Percentiles rank a stretch among this genome's conserved stretches.
Conservation (phyloP, 441 rosid genomes). For the Erodium moschatum region DNA sequence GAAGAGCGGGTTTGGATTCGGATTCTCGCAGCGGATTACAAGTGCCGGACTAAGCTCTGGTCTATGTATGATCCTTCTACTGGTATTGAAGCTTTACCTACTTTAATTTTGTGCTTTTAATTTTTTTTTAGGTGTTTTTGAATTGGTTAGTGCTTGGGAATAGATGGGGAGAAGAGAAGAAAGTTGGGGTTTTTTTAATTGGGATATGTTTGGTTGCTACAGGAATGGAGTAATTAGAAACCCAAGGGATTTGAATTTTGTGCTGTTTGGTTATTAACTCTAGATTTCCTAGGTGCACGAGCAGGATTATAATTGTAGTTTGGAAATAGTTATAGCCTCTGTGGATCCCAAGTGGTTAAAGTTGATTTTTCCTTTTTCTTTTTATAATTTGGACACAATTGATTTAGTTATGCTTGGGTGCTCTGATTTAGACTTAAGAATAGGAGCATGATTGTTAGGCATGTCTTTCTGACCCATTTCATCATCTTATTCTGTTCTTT, state of each 20-base stretch:
- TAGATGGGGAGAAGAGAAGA: no score
- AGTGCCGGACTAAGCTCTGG: slow-evolving; percentile 78
- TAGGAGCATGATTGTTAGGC: background rate
- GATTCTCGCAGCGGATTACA: slow-evolving; percentile 66
- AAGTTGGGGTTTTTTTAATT: no score
- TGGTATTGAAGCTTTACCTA: slow-evolving; percentile 29
- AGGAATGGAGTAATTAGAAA: background rate
- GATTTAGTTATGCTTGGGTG: background rate
- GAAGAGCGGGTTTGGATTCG: slow-evolving; percentile 91
- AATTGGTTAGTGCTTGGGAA: background rate
- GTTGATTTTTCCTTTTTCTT: background rate
- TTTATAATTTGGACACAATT: background rate
- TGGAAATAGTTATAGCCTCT: background rate
- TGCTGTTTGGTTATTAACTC: background rate
- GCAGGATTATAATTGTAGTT: slow-evolving; percentile 1
- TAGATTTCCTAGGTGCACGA: background rate
- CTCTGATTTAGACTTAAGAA: background rate
- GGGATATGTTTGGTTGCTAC: background rate
- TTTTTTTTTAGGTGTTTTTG: background rate
- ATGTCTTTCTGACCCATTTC: background rate
- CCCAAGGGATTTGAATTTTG: background rate
- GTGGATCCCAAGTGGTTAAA: background rate
- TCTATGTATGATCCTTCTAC: slow-evolving; percentile 71
- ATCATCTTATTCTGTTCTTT: background rate
- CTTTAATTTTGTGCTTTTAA: background rate